Conservation (phyloP, 139 green algal species). For the Chlorella sp. region DNA sequence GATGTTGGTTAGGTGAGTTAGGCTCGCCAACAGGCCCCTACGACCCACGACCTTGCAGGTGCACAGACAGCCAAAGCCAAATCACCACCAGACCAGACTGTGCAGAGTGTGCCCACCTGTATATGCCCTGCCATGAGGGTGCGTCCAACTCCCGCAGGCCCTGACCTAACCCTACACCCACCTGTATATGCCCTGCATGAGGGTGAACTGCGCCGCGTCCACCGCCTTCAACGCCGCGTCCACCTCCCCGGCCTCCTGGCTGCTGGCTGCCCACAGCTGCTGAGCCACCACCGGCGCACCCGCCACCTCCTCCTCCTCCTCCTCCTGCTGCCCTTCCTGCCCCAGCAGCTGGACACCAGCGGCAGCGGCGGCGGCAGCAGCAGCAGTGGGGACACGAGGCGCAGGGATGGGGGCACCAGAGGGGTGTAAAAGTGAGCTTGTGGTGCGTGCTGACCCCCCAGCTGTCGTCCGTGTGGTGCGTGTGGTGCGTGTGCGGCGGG, state of each 20-base stretch:
- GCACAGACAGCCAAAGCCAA: not conserved
- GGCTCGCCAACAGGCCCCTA: too few species aligned
- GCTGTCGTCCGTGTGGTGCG: too few species aligned
- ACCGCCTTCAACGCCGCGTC: constrained; percentile 40
- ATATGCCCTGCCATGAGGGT: not conserved
- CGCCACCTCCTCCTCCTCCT: not conserved
- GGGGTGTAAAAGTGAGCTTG: too few species aligned
- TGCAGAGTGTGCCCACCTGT: not conserved
- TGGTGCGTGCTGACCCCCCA: too few species aligned
- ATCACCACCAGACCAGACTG: not conserved
- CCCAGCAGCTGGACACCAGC: not conserved
- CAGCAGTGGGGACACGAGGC: too few species aligned
- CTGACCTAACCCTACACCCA: constrained; percentile 1
- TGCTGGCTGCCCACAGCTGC: not conserved
- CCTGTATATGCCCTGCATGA: constrained; percentile 31
- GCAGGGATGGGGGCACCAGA: too few species aligned
- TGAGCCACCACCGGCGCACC: not conserved
- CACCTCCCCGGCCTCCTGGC: constrained; percentile 16
- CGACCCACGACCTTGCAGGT: too few species aligned
- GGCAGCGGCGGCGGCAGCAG: too few species aligned
- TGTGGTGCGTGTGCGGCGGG: not conserved
- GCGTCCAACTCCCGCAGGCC: too few species aligned
- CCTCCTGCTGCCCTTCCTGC: not conserved
- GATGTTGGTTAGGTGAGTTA: not conserved
- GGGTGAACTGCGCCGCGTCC: constrained; percentile 41